A percentile compares a stretch with the other conserved stretches of the same genome.
Evolutionary conservation across 345 rosid genomes (phyloP).

Genomic region (Raphanus raphanistrum): DNA sequence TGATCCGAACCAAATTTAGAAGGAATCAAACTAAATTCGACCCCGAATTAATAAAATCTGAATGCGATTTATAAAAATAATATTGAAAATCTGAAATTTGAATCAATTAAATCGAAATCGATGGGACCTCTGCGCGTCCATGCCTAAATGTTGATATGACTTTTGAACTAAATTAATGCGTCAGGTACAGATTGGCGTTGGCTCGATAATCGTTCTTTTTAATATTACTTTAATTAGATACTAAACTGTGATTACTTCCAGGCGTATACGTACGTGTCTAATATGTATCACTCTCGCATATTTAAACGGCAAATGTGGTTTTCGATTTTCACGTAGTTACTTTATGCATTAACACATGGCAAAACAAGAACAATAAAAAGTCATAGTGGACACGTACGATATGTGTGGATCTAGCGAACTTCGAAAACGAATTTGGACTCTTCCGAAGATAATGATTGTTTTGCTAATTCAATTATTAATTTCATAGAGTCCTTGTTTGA

Average conservation of each 20-base stretch:
- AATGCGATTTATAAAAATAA: too few species aligned
- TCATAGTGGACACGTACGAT: not conserved
- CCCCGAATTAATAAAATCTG: too few species aligned
- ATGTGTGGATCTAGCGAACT: not conserved
- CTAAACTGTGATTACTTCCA: not conserved
- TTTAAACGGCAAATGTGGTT: not conserved
- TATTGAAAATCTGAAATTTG: too few species aligned
- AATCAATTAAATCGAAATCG: too few species aligned
- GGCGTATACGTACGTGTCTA: not conserved
- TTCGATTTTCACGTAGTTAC: not conserved
- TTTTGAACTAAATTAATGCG: not conserved
- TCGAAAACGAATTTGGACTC: not conserved
- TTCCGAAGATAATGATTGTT: not conserved
- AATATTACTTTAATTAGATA: too few species aligned
- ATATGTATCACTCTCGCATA: not conserved
- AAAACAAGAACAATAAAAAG: not conserved
- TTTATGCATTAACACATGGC: not conserved
- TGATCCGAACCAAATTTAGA: too few species aligned
- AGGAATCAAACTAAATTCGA: too few species aligned
- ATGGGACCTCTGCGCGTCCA: too few species aligned
- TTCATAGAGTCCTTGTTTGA: not conserved
- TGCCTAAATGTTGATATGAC: not conserved
- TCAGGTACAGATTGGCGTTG: not conserved
- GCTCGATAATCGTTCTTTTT: not conserved
- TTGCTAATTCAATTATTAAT: not conserved